Conservation (phyloP, 306 rosid genomes). For the Neltuma alba region DNA sequence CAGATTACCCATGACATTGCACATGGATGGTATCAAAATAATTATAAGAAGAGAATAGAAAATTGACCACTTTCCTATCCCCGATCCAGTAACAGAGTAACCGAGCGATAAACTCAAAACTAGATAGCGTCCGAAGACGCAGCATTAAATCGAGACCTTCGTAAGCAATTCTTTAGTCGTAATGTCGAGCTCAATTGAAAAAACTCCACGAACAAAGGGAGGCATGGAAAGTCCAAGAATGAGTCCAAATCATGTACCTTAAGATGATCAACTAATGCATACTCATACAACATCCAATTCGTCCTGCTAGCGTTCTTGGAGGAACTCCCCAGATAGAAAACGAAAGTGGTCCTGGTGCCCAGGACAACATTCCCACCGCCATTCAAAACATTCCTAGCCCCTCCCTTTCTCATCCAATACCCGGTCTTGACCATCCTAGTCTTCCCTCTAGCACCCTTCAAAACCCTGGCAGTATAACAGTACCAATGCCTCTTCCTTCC, state of each 20-base stretch:
- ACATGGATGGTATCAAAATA: background rate
- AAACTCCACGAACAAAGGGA: background rate
- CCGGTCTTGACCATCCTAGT: slow-evolving; percentile 56
- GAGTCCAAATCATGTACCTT: slow-evolving; percentile 43
- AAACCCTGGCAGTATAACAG: slow-evolving; percentile 49
- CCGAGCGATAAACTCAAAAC: background rate
- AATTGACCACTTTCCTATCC: background rate
- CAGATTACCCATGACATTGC: background rate
- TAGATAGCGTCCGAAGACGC: background rate
- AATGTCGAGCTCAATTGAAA: background rate
- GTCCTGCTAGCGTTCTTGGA: slow-evolving; percentile 39
- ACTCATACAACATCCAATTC: slow-evolving; percentile 62
- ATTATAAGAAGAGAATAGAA: background rate
- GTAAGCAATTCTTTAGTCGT: background rate
- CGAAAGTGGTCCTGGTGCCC: slow-evolving; percentile 57
- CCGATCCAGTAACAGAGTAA: background rate
- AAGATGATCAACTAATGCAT: slow-evolving; percentile 47
- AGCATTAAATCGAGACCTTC: background rate
- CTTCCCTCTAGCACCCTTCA: slow-evolving; percentile 34
- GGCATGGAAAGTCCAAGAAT: background rate
- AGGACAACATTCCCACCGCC: slow-evolving; percentile 42
- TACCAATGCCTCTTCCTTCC: slow-evolving; percentile 67
- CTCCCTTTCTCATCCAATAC: slow-evolving; percentile 63
- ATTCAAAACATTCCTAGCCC: slow-evolving; percentile 41
- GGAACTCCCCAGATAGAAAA: slow-evolving; percentile 56